phyloP scores from a whole-genome alignment of 306 rosid species.

The Fagus crenata region DNA sequence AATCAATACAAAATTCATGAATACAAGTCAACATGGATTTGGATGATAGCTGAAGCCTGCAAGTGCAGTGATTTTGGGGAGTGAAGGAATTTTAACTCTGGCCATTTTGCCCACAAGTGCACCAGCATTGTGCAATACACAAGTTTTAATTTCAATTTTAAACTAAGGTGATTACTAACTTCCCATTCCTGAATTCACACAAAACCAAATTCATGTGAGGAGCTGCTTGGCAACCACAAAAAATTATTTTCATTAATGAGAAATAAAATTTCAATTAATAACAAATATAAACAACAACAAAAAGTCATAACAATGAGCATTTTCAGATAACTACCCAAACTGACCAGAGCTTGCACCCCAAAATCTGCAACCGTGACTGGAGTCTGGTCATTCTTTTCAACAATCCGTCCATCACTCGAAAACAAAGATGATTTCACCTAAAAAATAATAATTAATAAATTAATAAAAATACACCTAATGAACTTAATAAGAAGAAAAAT shows the following conservation, averaged over 20 bases:
- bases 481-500: not conserved
- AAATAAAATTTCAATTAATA: not conserved
- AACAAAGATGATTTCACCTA: slow-evolving; percentile 67
- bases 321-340: slow-evolving; percentile 65
- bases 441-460: slow-evolving; percentile 1
- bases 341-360: slow-evolving; percentile 89
- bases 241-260: not conserved
- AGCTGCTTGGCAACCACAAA: not conserved
- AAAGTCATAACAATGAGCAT: not conserved
- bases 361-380: slow-evolving; percentile 94
- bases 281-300: not conserved
- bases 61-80: too few species aligned
- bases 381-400: slow-evolving; percentile 70
- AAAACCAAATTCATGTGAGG: not conserved
- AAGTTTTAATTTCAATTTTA: not conserved
- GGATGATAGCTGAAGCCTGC: too few species aligned
- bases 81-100: not conserved
- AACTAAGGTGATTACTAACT: not conserved
- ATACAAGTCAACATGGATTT: not conserved
- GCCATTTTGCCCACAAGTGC: not conserved
- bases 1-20: not conserved
- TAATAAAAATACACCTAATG: not conserved
- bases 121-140: not conserved
- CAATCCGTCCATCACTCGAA: slow-evolving; percentile 42
- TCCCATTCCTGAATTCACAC: not conserved